Evolutionary conservation across 305 asterid species (phyloP), one percentile per base, ranked within the genome.

Genomic region (Caryopteris hybrid): DNA sequence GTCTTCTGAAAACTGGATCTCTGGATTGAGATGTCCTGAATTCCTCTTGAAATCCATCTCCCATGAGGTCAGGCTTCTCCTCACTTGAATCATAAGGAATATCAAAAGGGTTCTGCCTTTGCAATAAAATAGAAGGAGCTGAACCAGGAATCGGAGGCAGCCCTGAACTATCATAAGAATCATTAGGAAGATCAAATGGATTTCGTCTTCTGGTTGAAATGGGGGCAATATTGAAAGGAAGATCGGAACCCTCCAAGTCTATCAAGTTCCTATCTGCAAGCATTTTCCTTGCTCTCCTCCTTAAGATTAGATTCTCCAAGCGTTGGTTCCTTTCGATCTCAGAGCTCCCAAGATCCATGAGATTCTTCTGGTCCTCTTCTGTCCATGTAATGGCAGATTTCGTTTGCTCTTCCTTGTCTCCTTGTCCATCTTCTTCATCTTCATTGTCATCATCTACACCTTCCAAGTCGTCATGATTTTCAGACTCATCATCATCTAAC

Each of bases 281-380:
- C 79, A 83, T 79, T 65, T 88, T 88, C 75, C 91, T 73, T 52
- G 94, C 87, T 84, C 96, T 81, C 78, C 99, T 83, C 81, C 96
- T 86, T 61, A 89, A 79, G 16, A 95, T 86, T 52, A 95, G 79
- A 67, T 85, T 95, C 86, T 95, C 99, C 83, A 95, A 77, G 74
- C 95, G 82, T 64, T 81, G 89, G 79, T 91, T 95, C 75, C 99
- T 78, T 80, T 95, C 98, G 1, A 89, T 81, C 80, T 95, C 99
- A 0, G 97, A 95, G 76, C 87, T 88, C 62, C 98, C 95, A 23
- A 95, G 77, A 75, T 95, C 96, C 92, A 95, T 86, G 52, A 95
- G 91, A 86, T 95, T 95, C 91, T 85, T 95, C 74, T 91, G 94
- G 69, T 95, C 99, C 83, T 91, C 96, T 51, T 91, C 98, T 0